Base-by-base conservation (phyloP, 805 yeast genomes). In the Millerozyma miso region DNA sequence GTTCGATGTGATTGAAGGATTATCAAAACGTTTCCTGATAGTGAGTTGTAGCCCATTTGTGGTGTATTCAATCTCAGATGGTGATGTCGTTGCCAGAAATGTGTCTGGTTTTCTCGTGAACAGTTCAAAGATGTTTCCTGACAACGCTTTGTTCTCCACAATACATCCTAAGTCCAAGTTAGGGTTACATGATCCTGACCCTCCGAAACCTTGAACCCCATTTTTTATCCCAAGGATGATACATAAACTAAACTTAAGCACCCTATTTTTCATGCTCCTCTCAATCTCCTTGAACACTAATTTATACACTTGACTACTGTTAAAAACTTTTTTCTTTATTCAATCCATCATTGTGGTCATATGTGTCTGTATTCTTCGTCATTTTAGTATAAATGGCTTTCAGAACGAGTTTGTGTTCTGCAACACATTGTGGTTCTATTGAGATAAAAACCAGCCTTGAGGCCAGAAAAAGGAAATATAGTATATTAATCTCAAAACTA, bases 1-100 rank as follows among this genome's bases (percentile, higher is more conserved):
- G 23, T 54, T 53, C 19, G 67, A 59, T 18, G 43, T 50, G 17
- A 67, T 39, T 15, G 60, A 47, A 1, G 74, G 73, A 38, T 67
- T 65, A 33, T 67, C 68, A 39, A 47, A 57, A 34, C 58, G 49
- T 18, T 59, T 42, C 14, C 19, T 35, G 17, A 62, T 48, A 4
- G 50, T 46, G 17, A 54, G 38, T 32, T 42, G 38, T 17, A 42
- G 19, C 20, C 45, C 42, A 14, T 20, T 35, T 2, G 32, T 37
- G 35, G 39, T 32, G 41, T 42, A 53, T 20, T 42, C 43, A 19
- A 53, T 38, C 4, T 43, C 42, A 3, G 38, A 19, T 2, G 55
- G 41, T 26, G 42, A 33, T 5, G 45, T 35, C n/a, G 42, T 13
- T 4, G 41, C 40, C 14, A 37, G 19, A 31, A 51, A 47, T 10